Evolutionary conservation across 768 basidiomycete species (phyloP).

Genomic region (Pulveroboletus sp.): DNA sequence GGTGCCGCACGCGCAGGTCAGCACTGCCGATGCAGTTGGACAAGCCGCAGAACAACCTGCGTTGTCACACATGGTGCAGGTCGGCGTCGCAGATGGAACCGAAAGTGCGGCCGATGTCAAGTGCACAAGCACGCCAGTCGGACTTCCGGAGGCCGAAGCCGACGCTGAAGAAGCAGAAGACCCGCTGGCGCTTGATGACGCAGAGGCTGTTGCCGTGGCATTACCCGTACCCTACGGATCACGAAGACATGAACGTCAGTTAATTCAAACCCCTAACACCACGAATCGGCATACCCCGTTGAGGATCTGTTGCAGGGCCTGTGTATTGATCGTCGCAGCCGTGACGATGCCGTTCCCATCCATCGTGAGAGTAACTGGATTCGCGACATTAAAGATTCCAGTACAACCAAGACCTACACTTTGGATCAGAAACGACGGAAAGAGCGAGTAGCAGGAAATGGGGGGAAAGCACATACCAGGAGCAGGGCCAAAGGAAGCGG

Average conservation of each 20-base stretch:
- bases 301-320: constrained; percentile 19
- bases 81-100: too few relatives aligned
- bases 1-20: too few relatives aligned
- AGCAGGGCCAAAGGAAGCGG: constrained; percentile 20
- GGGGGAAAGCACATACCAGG: constrained; percentile 15
- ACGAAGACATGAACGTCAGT: not conserved
- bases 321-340: constrained; percentile 22
- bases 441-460: not conserved
- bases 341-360: constrained; percentile 27
- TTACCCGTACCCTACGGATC: constrained; percentile 1
- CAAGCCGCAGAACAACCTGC: not conserved
- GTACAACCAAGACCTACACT: constrained; percentile 22
- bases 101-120: not conserved
- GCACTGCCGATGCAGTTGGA: too few relatives aligned
- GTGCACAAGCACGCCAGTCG: constrained; percentile 2
- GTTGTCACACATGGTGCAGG: not conserved
- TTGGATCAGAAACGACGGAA: not conserved
- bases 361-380: constrained; percentile 23
- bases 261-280: not conserved
- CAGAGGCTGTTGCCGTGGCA: not conserved
- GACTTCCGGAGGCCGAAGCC: not conserved
- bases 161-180: too few relatives aligned
- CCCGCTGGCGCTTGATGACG: not conserved
- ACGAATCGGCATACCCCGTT: not conserved
- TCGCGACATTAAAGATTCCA: constrained; percentile 18